These are phyloP conservation scores for Globisporangium nodosum DNA, from an alignment of 352 stramenopile genomes.

Conservation along the genomic window DNA sequence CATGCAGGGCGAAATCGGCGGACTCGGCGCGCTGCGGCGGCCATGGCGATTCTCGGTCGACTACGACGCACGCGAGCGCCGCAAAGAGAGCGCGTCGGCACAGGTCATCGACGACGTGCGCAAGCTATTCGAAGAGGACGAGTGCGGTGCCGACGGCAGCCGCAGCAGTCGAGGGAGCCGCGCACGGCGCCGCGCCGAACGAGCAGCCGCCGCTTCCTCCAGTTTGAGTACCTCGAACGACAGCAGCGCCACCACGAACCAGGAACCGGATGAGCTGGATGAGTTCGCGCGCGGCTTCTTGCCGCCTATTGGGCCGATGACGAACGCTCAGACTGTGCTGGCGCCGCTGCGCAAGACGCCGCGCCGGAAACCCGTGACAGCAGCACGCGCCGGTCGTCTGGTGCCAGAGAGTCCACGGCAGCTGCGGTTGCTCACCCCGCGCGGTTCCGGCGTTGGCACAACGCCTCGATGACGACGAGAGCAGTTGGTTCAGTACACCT, in stretches of 20 bases:
- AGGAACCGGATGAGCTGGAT: conserved; percentile 24
- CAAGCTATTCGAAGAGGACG: conserved; percentile 19
- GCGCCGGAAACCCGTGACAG: conserved; percentile 41
- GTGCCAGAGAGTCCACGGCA: conserved; percentile 35
- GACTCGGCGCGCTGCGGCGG: conserved; percentile 21
- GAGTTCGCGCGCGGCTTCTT: conserved; percentile 33
- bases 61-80: conserved; percentile 63
- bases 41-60: conserved; percentile 72
- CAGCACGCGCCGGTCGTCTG: conserved; percentile 32
- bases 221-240: conserved; percentile 2
- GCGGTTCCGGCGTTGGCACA: conserved; percentile 10
- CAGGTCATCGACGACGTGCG: conserved; percentile 60
- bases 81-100: conserved; percentile 51
- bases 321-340: conserved; percentile 1
- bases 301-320: conserved; percentile 18
- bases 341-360: conserved; percentile 38
- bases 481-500: not conserved
- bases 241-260: conserved; percentile 10
- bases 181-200: conserved; percentile 15
- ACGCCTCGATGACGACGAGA: not conserved
- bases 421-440: conserved; percentile 20
- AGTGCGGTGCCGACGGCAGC: not conserved
- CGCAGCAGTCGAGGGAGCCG: conserved; percentile 5
- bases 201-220: conserved; percentile 8
- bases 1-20: conserved; percentile 57